These are phyloP conservation scores for Microascus cirrosus DNA, from an alignment of 2,329 filamentous ascomycete genomes.

Conservation along the genomic window DNA sequence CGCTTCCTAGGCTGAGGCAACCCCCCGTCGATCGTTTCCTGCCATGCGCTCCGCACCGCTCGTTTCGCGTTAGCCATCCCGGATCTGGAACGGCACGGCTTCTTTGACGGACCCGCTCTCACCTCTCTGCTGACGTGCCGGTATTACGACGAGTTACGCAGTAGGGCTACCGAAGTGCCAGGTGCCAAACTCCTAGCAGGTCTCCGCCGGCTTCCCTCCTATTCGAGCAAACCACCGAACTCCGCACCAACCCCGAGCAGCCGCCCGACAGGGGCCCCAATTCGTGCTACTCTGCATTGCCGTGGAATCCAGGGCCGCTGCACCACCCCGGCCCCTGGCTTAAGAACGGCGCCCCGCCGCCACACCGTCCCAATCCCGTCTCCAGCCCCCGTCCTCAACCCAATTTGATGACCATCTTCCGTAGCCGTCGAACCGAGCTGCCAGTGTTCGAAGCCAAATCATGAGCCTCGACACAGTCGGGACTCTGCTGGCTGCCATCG, in stretches of 20 bases:
- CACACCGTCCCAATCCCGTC: background rate
- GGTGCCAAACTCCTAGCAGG: background rate
- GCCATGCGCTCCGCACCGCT: background rate
- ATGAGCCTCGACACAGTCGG: constrained; percentile 41
- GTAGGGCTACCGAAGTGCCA: background rate
- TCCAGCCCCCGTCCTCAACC: background rate
- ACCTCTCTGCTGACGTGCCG: background rate
- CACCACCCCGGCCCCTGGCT: background rate
- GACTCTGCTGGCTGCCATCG: constrained; percentile 46
- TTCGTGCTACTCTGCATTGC: background rate
- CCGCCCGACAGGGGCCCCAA: background rate
- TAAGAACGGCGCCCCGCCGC: background rate
- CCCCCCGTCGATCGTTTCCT: too few relatives aligned
- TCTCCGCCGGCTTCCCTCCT: background rate
- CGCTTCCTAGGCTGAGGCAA: background rate
- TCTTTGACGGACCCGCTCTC: background rate
- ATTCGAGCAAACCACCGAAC: background rate
- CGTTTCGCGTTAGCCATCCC: background rate
- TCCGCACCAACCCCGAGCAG: background rate
- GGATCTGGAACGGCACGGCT: background rate
- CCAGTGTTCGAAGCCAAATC: background rate
- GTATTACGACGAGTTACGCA: too few relatives aligned
- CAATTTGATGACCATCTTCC: background rate
- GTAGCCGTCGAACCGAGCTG: background rate
- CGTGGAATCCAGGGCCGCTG: background rate